These are phyloP conservation scores for Haplosporangium gracile DNA, from an alignment of 192 early-diverging fungal genomes.

Conservation along the genomic window DNA sequence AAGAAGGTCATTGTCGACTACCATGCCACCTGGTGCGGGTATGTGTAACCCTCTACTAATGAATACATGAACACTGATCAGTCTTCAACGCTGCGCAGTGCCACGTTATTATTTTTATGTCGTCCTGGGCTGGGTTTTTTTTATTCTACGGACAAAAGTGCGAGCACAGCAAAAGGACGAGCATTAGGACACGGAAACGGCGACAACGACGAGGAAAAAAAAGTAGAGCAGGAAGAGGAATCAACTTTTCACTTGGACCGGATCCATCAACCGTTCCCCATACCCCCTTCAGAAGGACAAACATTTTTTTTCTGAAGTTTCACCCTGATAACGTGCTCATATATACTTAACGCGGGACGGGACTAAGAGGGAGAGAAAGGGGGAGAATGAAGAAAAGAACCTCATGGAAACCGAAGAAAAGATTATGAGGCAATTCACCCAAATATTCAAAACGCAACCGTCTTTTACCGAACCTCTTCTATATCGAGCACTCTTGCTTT, in stretches of 20 bases:
- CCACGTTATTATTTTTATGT: background rate
- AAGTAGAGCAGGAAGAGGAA: too few species aligned
- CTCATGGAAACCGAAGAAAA: background rate
- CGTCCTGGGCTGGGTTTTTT: background rate
- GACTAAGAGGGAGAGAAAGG: background rate
- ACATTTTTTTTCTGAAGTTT: too few species aligned
- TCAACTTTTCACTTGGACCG: too few species aligned
- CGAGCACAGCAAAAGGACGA: conserved; percentile 1
- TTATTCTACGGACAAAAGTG: background rate
- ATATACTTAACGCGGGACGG: too few species aligned
- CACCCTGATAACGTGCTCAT: too few species aligned
- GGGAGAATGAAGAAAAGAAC: background rate
- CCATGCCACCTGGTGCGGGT: conserved; percentile 86
- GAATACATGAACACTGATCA: background rate
- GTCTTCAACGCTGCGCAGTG: conserved; percentile 20
- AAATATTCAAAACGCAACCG: background rate
- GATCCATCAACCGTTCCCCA: too few species aligned
- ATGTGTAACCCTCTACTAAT: conserved; percentile 7
- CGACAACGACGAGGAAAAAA: background rate
- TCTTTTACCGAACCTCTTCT: background rate
- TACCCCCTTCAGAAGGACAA: too few species aligned
- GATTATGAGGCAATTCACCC: background rate
- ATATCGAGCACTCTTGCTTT: too few species aligned
- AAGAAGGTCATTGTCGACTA: conserved; percentile 81
- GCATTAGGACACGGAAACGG: background rate